Evolutionary conservation across 2,329 filamentous ascomycete species (phyloP).

Genomic region (Scedosporium boydii): DNA sequence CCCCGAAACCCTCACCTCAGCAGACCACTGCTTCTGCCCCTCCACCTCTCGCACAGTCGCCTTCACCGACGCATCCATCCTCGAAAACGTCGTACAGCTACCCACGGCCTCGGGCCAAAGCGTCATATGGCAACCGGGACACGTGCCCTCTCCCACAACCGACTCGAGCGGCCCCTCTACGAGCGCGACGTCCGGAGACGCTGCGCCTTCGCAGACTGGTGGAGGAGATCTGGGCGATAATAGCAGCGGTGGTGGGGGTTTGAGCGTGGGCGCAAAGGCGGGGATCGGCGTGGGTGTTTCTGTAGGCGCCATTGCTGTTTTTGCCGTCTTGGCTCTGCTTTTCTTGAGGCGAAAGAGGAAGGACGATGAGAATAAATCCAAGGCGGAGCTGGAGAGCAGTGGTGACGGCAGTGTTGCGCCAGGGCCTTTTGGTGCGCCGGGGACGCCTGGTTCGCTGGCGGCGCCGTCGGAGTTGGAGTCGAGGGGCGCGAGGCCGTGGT

Average conservation of each 20-base stretch:
- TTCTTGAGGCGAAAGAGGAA: constrained; percentile 11
- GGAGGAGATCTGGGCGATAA: not conserved
- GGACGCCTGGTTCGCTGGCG: not conserved
- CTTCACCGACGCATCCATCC: constrained; percentile 14
- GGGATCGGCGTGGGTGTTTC: constrained; percentile 15
- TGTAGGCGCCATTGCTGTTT: constrained; percentile 11
- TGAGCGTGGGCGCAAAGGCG: constrained; percentile 15
- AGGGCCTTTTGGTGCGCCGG: not conserved
- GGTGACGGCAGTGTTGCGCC: not conserved
- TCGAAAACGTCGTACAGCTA: constrained; percentile 18
- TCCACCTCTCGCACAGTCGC: constrained; percentile 16
- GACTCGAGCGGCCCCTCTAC: not conserved
- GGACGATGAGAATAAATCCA: constrained; percentile 1
- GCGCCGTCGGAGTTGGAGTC: constrained; percentile 13
- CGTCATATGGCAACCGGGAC: constrained; percentile 16
- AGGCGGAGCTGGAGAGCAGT: constrained; percentile 1
- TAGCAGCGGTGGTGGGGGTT: not conserved
- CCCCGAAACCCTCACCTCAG: constrained; percentile 12
- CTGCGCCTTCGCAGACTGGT: not conserved
- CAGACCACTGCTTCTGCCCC: constrained; percentile 21
- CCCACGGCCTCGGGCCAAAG: constrained; percentile 15
- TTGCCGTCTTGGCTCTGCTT: constrained; percentile 13
- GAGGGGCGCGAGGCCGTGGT: constrained; percentile 13
- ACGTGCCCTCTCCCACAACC: constrained; percentile 13
- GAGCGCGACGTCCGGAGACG: not conserved